phyloP scores from a whole-genome alignment of 2,329 filamentous ascomycete genomes.

The Fusarium sacchari region DNA sequence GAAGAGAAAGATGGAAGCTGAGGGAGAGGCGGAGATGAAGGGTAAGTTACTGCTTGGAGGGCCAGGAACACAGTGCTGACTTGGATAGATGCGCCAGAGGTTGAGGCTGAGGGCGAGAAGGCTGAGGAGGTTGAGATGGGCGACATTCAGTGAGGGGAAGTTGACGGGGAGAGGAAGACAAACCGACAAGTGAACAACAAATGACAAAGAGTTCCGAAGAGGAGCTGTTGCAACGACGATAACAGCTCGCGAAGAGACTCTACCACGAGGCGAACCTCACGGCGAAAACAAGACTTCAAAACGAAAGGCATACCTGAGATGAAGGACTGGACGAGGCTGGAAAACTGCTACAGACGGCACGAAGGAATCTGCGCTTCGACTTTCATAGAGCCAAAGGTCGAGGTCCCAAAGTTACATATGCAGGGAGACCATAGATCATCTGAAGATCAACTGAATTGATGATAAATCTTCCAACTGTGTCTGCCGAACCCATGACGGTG shows the following conservation, averaged over 20 bases:
- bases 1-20: constrained; percentile 61
- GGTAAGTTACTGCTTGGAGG: constrained; percentile 45
- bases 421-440: not conserved
- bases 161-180: not conserved
- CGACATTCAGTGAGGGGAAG: constrained; percentile 37
- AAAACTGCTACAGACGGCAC: not conserved
- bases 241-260: not conserved
- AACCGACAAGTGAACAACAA: not conserved
- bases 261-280: not conserved
- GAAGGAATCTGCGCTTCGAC: not conserved
- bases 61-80: not conserved
- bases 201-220: not conserved
- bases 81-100: constrained; percentile 39
- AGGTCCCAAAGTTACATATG: not conserved
- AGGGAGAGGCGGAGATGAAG: constrained; percentile 62
- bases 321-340: not conserved
- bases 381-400: not conserved
- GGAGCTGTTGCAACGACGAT: not conserved
- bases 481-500: not conserved
- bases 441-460: constrained; percentile 23
- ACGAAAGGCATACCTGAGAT: not conserved
- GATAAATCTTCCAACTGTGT: not conserved
- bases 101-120: constrained; percentile 11
- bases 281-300: not conserved
- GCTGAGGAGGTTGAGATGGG: constrained; percentile 44